Percentiles rank a stretch among this genome's conserved stretches.
These are phyloP conservation scores for Coelastrella sp. DNA, from an alignment of 139 green algal genomes.

Conservation along the genomic window DNA sequence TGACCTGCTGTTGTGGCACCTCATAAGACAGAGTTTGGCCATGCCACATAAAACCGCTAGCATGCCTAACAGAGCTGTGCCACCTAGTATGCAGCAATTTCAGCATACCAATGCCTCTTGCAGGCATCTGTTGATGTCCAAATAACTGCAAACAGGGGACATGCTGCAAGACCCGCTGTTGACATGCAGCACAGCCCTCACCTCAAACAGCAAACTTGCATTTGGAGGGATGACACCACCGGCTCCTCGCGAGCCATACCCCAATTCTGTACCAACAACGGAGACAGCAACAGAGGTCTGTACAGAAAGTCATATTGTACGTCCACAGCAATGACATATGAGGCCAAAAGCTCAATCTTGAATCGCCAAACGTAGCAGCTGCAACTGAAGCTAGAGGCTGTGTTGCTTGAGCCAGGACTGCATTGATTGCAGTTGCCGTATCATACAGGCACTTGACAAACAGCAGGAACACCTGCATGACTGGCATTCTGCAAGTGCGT, in stretches of 20 bases:
- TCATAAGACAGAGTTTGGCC: neutral
- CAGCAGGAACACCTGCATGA: no score
- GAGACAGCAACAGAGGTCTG: neutral
- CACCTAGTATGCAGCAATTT: neutral
- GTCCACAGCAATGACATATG: no score
- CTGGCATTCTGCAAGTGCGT: no score
- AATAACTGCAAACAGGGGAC: neutral
- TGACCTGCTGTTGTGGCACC: no score
- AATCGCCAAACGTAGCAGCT: no score
- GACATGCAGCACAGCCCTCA: conserved; percentile 41
- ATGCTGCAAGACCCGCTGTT: neutral
- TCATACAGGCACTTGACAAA: no score
- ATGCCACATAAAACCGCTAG: neutral
- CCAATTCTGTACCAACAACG: conserved; percentile 54
- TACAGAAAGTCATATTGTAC: neutral
- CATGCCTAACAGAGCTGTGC: neutral
- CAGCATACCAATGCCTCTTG: neutral
- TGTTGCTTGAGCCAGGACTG: no score
- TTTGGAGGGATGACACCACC: conserved; percentile 87
- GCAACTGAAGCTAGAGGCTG: no score
- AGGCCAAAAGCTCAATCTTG: no score
- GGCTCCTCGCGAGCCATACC: conserved; percentile 78
- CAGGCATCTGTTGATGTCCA: neutral
- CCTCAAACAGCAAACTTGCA: conserved; percentile 83
- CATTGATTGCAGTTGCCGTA: no score